Conservation (phyloP, 805 yeast species). For the Lipomyces anomalus region DNA sequence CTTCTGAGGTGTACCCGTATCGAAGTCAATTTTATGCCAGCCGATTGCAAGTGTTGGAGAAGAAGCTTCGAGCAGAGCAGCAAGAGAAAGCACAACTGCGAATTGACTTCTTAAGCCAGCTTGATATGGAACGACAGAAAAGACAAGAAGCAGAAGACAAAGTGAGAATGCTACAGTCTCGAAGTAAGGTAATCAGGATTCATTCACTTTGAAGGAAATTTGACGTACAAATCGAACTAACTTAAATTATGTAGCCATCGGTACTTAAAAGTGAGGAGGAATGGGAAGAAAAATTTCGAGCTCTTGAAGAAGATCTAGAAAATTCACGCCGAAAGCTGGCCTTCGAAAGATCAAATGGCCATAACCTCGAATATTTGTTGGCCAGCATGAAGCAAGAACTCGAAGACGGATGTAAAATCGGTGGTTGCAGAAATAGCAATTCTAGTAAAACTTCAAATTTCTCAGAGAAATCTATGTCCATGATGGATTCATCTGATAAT, state of each 20-base stretch:
- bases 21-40: neutral
- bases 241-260: no score
- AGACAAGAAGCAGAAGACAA: slow-evolving; percentile 11
- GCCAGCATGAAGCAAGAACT: slow-evolving; percentile 18
- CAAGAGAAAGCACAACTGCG: slow-evolving; percentile 19
- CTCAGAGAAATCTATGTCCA: neutral
- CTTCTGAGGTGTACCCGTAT: neutral
- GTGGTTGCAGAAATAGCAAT: no score
- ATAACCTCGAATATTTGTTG: slow-evolving; percentile 19
- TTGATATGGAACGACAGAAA: slow-evolving; percentile 14
- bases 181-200: slow-evolving; percentile 11
- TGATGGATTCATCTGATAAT: neutral
- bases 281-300: neutral
- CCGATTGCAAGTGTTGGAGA: slow-evolving; percentile 9
- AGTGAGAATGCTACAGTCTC: slow-evolving; percentile 12
- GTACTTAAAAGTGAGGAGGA: no score
- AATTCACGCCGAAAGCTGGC: slow-evolving; percentile 19
- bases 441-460: no score
- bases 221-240: no score
- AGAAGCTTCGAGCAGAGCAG: slow-evolving; percentile 13
- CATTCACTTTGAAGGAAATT: neutral
- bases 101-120: slow-evolving; percentile 11
- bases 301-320: slow-evolving; percentile 17
- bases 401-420: slow-evolving; percentile 4
- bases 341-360: slow-evolving; percentile 20